These are phyloP conservation scores for Hordeum marinum DNA, from an alignment of 176 grass and related monocot genomes.

Conservation along the genomic window DNA sequence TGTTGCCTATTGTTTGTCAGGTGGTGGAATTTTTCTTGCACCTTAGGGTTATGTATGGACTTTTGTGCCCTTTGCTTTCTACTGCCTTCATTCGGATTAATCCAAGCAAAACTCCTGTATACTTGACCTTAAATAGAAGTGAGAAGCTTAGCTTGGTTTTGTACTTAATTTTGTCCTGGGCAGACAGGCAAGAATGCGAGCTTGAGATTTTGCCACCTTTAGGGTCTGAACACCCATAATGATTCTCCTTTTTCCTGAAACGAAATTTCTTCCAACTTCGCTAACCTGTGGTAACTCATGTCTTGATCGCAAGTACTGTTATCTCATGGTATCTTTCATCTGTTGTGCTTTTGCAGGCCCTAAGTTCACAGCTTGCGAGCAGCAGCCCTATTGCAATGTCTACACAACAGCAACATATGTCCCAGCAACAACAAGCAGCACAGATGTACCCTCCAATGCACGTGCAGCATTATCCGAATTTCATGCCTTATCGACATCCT, in stretches of 20 bases:
- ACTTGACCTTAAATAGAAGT: not conserved
- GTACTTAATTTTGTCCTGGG: not conserved
- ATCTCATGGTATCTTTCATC: not conserved
- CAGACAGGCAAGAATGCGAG: not conserved
- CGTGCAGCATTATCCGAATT: conserved; percentile 71
- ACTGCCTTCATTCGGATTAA: not conserved
- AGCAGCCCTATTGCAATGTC: conserved; percentile 34
- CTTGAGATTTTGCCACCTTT: not conserved
- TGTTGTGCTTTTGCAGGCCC: conserved; percentile 30
- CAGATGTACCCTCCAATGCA: conserved; percentile 74
- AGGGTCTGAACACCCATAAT: too few relatives aligned
- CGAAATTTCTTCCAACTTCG: not conserved
- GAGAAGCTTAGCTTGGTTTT: not conserved
- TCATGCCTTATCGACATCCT: conserved; percentile 72
- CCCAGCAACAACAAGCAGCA: conserved; percentile 50
- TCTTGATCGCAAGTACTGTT: not conserved
- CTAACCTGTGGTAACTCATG: not conserved
- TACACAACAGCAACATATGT: conserved; percentile 52
- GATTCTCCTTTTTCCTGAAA: not conserved
- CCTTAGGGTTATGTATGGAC: not conserved
- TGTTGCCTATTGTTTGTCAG: not conserved
- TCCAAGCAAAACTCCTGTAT: not conserved
- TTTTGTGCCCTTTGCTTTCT: not conserved
- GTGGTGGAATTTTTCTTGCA: not conserved
- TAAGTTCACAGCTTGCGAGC: conserved; percentile 39